Conservation (phyloP, 176 grass and related monocot species). For the Cenchrus fungigraminus region DNA sequence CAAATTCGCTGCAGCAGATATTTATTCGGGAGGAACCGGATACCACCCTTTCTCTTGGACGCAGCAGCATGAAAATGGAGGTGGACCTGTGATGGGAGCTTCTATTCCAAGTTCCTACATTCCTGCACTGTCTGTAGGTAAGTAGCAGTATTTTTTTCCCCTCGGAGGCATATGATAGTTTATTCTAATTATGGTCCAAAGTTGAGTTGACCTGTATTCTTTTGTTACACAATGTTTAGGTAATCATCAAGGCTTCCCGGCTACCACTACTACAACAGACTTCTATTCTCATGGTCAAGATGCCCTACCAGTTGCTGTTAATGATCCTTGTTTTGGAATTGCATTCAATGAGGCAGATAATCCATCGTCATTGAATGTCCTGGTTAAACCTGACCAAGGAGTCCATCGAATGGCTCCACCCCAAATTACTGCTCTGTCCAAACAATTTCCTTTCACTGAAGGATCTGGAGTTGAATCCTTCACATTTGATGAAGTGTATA, state of each 20-base stretch:
- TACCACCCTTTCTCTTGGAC: conserved; percentile 91
- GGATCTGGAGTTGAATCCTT: conserved; percentile 60
- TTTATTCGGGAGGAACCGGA: conserved; percentile 81
- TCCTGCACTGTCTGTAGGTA: conserved; percentile 53
- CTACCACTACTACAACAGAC: conserved; percentile 46
- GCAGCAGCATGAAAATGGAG: conserved; percentile 86
- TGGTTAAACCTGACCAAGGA: conserved; percentile 44
- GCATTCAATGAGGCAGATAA: conserved; percentile 55
- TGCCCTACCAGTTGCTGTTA: conserved; percentile 50
- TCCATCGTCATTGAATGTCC: conserved; percentile 59
- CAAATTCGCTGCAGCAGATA: conserved; percentile 97
- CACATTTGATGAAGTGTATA: conserved; percentile 66
- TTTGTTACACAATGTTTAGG: conserved; percentile 52
- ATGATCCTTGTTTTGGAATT: conserved; percentile 47
- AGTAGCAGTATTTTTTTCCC: conserved; percentile 20
- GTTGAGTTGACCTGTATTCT: conserved; percentile 28
- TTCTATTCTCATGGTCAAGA: conserved; percentile 59
- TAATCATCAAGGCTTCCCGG: conserved; percentile 48
- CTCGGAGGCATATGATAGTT: conserved; percentile 25
- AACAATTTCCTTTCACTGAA: conserved; percentile 50
- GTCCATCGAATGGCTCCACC: conserved; percentile 44
- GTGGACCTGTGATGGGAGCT: conserved; percentile 67
- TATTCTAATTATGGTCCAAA: conserved; percentile 15
- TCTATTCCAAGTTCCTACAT: conserved; percentile 35
- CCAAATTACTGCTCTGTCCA: conserved; percentile 43